Evolutionary conservation across 2,329 filamentous ascomycete genomes (phyloP).

Genomic region (Ilyonectria sp.): DNA sequence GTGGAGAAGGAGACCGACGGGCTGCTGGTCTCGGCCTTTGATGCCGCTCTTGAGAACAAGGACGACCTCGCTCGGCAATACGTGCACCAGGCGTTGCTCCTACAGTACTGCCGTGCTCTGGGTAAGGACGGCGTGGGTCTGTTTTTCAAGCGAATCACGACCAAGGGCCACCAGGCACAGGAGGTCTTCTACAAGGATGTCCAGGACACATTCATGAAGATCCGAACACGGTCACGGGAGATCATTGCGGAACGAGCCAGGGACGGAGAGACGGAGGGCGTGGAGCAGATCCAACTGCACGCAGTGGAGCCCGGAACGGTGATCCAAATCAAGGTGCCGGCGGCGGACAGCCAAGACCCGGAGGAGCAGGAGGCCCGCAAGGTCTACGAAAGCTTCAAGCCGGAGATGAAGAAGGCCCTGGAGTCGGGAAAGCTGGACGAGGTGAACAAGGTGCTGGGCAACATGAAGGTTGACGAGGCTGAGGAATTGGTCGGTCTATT

Average conservation of each 20-base stretch:
- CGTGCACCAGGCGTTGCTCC: conserved; percentile 91
- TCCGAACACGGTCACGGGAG: conserved; percentile 82
- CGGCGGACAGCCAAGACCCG: conserved; percentile 76
- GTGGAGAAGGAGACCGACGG: conserved; percentile 91
- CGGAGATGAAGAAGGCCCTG: conserved; percentile 85
- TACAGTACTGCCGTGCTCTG: conserved; percentile 95
- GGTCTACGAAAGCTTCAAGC: conserved; percentile 88
- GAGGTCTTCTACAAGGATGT: conserved; percentile 96
- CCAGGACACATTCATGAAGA: conserved; percentile 86
- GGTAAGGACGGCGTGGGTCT: conserved; percentile 89
- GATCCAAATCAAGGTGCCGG: conserved; percentile 89
- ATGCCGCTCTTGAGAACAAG: conserved; percentile 83
- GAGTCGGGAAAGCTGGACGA: conserved; percentile 88
- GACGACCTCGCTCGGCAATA: conserved; percentile 86
- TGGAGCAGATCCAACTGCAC: conserved; percentile 98
- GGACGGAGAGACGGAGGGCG: conserved; percentile 73
- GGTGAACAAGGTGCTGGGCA: conserved; percentile 74
- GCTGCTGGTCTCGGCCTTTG: conserved; percentile 91
- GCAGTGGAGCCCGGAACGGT: conserved; percentile 94
- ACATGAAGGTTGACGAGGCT: conserved; percentile 90
- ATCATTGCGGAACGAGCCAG: conserved; percentile 71
- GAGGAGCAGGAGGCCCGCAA: conserved; percentile 75
- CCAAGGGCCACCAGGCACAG: conserved; percentile 88
- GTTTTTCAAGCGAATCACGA: conserved; percentile 97
- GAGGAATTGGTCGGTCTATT: conserved; percentile 88